phyloP scores from a whole-genome alignment of 1,284 basidiomycete species.

The Ustilago loliicola region DNA sequence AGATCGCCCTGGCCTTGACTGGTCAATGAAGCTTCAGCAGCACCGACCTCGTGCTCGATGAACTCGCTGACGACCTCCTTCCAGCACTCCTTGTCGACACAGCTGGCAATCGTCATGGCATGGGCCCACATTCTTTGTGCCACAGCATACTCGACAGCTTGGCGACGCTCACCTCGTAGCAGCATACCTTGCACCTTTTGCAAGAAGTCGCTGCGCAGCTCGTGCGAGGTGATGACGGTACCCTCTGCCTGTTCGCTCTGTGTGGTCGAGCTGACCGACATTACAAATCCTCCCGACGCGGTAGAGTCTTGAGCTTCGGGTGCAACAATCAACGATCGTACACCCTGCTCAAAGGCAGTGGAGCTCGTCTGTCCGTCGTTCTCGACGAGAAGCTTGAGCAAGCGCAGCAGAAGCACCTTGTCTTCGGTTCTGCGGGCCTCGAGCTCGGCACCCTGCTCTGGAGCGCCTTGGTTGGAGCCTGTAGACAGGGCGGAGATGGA shows the following conservation, averaged over 20 bases:
- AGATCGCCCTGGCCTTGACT: conserved; percentile 45
- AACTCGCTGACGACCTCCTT: conserved; percentile 90
- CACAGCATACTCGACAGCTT: conserved; percentile 89
- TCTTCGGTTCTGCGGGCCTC: conserved; percentile 63
- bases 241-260: conserved; percentile 16
- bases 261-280: conserved; percentile 26
- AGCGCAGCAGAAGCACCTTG: conserved; percentile 59
- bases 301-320: conserved; percentile 20
- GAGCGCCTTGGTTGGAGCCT: conserved; percentile 16
- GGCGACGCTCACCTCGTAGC: conserved; percentile 80
- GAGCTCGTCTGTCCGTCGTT: conserved; percentile 62
- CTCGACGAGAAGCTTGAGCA: conserved; percentile 64
- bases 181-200: conserved; percentile 63
- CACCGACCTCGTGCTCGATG: conserved; percentile 79
- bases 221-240: conserved; percentile 56
- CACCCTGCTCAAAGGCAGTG: conserved; percentile 50
- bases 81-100: conserved; percentile 93
- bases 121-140: conserved; percentile 93
- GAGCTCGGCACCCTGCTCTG: conserved; percentile 34
- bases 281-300: conserved; percentile 22
- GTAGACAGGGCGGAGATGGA: conserved; percentile 35
- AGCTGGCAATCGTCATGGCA: conserved; percentile 93
- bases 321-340: conserved; percentile 38
- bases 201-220: conserved; percentile 57
- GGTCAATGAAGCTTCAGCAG: conserved; percentile 27